A percentile compares a stretch with the other conserved stretches of the same genome.
These are phyloP conservation scores for Erucastrum elatum DNA, from an alignment of 345 rosid species.

Conservation along the genomic window DNA sequence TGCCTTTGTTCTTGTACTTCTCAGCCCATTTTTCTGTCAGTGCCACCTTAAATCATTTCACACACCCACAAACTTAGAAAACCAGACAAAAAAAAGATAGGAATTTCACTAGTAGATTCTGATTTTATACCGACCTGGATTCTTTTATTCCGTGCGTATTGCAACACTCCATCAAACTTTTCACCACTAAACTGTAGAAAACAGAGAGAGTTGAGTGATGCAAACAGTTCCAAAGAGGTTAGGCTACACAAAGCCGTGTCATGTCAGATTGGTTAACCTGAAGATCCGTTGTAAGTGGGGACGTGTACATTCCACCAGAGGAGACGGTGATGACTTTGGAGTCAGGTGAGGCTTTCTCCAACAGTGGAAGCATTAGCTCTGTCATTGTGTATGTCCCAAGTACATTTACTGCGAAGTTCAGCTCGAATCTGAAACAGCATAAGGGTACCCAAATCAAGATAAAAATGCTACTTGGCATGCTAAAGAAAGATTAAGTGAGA, in stretches of 20 bases:
- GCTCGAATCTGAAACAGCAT: conserved; percentile 57
- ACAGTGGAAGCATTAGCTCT: conserved; percentile 69
- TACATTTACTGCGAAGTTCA: conserved; percentile 77
- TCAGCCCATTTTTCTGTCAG: conserved; percentile 81
- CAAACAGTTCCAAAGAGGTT: background rate
- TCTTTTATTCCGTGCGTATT: conserved; percentile 85
- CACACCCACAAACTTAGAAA: background rate
- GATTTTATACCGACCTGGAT: conserved; percentile 59
- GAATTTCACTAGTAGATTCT: background rate
- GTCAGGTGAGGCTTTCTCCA: conserved; percentile 79
- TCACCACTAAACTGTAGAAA: conserved; percentile 54
- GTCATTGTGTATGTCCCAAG: conserved; percentile 78
- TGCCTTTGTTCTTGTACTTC: conserved; percentile 63
- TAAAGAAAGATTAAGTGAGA: conserved; percentile 16
- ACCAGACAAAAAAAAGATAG: background rate
- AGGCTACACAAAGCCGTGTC: background rate
- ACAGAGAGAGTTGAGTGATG: background rate
- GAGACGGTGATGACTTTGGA: conserved; percentile 84
- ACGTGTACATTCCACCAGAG: conserved; percentile 87
- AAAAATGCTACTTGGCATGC: background rate
- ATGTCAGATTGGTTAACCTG: conserved; percentile 47
- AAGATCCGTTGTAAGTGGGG: conserved; percentile 75
- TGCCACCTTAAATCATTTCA: conserved; percentile 55
- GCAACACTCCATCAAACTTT: conserved; percentile 59
- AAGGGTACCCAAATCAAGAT: background rate